phyloP scores from a whole-genome alignment of 2,329 filamentous ascomycete species.

The Coniochaeta sp. region DNA sequence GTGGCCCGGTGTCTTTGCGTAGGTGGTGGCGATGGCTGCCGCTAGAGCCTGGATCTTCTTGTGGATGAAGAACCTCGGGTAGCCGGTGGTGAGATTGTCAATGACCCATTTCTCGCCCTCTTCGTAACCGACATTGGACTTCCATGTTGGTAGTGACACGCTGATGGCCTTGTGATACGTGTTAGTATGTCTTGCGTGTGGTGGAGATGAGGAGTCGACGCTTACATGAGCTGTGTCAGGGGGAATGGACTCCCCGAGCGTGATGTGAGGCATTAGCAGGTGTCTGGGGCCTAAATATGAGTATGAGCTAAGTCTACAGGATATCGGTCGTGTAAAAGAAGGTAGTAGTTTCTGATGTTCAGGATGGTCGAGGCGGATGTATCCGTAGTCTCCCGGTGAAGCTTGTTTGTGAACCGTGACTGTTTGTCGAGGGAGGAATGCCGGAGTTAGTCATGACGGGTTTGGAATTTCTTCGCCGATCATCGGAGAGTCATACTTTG shows the following conservation, averaged over 20 bases:
- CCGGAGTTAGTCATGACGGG: not conserved
- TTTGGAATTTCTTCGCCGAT: not conserved
- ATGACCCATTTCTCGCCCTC: constrained; percentile 87
- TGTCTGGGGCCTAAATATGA: no score
- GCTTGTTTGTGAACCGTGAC: not conserved
- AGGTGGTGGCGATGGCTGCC: constrained; percentile 54
- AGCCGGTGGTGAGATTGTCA: constrained; percentile 78
- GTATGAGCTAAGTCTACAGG: no score
- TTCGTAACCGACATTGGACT: constrained; percentile 85
- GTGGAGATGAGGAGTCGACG: not conserved
- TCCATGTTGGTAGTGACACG: constrained; percentile 92
- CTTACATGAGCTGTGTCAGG: constrained; percentile 69
- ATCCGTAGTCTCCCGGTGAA: not conserved
- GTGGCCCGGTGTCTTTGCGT: constrained; percentile 51
- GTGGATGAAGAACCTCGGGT: constrained; percentile 92
- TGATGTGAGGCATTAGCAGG: constrained; percentile 38
- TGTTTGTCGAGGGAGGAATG: not conserved
- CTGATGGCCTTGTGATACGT: constrained; percentile 67
- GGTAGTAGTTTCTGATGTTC: not conserved
- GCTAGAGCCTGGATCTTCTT: constrained; percentile 71
- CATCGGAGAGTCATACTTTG: not conserved
- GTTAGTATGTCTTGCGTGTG: not conserved
- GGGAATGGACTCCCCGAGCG: constrained; percentile 66
- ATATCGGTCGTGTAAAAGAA: no score
- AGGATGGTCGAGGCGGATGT: not conserved